phyloP scores from a whole-genome alignment of 2,329 filamentous ascomycete genomes.

The Paecilomyces formosus region DNA sequence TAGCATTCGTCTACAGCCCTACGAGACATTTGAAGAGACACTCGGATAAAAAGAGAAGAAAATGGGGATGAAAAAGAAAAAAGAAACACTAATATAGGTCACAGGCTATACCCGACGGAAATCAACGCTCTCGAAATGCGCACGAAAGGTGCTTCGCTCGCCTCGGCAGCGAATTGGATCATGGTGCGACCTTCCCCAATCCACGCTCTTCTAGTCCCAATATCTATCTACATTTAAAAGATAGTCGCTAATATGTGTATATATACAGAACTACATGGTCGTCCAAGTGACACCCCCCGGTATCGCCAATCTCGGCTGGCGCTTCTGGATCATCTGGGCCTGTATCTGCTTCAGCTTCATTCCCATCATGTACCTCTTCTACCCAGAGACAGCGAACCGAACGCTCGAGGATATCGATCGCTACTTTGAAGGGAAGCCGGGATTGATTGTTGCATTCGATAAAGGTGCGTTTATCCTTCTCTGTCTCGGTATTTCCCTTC shows the following conservation, averaged over 20 bases:
- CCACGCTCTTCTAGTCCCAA: not conserved
- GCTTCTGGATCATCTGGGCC: conserved; percentile 24
- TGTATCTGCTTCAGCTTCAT: conserved; percentile 19
- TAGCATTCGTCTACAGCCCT: not conserved
- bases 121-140: conserved; percentile 28
- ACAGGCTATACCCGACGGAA: conserved; percentile 21
- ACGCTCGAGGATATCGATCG: conserved; percentile 25
- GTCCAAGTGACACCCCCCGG: conserved; percentile 24
- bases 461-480: conserved; percentile 8
- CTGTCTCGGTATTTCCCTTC: not conserved
- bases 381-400: conserved; percentile 23
- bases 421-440: conserved; percentile 18
- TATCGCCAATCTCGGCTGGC: conserved; percentile 23
- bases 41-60: too few species aligned
- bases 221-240: too few species aligned
- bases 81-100: not conserved
- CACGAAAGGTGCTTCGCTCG: conserved; percentile 23
- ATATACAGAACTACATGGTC: conserved; percentile 25
- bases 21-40: too few species aligned
- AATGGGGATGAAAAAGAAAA: not conserved
- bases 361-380: conserved; percentile 22
- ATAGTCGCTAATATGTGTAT: not conserved
- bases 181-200: conserved; percentile 2
- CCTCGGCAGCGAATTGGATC: conserved; percentile 24
- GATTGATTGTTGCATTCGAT: conserved; percentile 12